A percentile compares a stretch with the other conserved stretches of the same genome.
Evolutionary conservation across 2,329 filamentous ascomycete species (phyloP).

Genomic region (Rhynchosporium secalis): DNA sequence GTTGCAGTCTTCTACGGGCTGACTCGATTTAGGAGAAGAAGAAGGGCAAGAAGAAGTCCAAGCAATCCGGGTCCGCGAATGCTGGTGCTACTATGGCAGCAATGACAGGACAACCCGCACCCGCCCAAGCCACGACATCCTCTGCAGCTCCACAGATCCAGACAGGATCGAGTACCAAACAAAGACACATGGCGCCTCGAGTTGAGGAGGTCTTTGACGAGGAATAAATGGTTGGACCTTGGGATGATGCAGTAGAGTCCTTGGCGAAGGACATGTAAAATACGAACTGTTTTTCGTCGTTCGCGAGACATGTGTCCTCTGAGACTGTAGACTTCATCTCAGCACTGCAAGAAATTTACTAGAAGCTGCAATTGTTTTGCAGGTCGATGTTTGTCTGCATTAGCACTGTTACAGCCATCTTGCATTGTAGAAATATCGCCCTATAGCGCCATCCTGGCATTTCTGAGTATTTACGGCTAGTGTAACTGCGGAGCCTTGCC

Average conservation of each 20-base stretch:
- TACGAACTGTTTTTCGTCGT: neutral
- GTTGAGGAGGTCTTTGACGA: slow-evolving; percentile 47
- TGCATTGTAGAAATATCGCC: neutral
- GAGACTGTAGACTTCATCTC: neutral
- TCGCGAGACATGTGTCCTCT: neutral
- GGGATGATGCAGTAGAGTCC: no score
- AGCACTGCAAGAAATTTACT: no score
- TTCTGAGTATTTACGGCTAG: neutral
- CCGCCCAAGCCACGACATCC: slow-evolving; percentile 41
- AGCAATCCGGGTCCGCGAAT: slow-evolving; percentile 36
- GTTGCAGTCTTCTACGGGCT: slow-evolving; percentile 8
- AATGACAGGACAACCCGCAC: slow-evolving; percentile 40
- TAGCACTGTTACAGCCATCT: no score
- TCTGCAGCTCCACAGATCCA: slow-evolving; percentile 42
- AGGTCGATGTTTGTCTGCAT: no score
- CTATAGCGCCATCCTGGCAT: neutral
- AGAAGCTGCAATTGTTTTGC: no score
- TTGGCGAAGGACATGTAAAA: neutral
- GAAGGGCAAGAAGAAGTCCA: slow-evolving; percentile 42
- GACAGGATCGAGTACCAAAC: slow-evolving; percentile 38
- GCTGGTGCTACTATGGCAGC: slow-evolving; percentile 34
- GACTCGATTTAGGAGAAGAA: slow-evolving; percentile 38
- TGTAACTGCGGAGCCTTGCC: neutral
- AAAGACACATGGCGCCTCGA: slow-evolving; percentile 45
- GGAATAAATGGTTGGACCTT: slow-evolving; percentile 27